A percentile compares a stretch with the other conserved stretches of the same genome.
Evolutionary conservation across 306 rosid genomes (phyloP).

Genomic region (Glycine latifolia): DNA sequence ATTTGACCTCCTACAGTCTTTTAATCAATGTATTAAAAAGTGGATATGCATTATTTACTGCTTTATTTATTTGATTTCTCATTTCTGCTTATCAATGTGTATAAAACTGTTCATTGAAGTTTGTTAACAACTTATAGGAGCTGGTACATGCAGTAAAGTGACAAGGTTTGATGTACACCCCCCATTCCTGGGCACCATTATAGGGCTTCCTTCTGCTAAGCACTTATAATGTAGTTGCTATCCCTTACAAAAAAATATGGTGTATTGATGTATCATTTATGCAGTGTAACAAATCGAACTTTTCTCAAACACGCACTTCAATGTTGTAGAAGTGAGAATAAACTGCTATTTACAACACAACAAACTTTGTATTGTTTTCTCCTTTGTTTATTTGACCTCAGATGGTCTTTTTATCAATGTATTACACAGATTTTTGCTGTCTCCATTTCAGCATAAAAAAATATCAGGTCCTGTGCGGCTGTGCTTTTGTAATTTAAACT

Average conservation of each 20-base stretch:
- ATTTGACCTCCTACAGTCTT: neutral
- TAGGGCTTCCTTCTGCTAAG: neutral
- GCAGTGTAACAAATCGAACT: no score
- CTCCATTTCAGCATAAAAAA: neutral
- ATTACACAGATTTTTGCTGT: neutral
- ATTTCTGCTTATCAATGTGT: neutral
- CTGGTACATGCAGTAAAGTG: no score
- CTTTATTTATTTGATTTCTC: no score
- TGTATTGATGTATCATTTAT: no score
- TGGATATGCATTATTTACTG: no score
- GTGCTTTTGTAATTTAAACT: slow-evolving; percentile 8
- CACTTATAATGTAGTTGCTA: neutral
- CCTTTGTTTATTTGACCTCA: neutral
- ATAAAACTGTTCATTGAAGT: neutral
- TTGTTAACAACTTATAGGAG: no score
- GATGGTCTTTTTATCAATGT: no score
- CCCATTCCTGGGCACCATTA: neutral
- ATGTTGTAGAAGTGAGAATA: neutral
- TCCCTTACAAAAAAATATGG: no score
- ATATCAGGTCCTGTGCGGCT: neutral
- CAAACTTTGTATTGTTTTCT: neutral
- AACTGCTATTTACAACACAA: neutral
- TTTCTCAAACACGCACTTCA: neutral
- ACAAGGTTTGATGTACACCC: neutral
- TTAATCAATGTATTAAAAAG: no score